Base-by-base conservation (phyloP, 352 stramenopile species). In the Pythium aristosporum region DNA sequence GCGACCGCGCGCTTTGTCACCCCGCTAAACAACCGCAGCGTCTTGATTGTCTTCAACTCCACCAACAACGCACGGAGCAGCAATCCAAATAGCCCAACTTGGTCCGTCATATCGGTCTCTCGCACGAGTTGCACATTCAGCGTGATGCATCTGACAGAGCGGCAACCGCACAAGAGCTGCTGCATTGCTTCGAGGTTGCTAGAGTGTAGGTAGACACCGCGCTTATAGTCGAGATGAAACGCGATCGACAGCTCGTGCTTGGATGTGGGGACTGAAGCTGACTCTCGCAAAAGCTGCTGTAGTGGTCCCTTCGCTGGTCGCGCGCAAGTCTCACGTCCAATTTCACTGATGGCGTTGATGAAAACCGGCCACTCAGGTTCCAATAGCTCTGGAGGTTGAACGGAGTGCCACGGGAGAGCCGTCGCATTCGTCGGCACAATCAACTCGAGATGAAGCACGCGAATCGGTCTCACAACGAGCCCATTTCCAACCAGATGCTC, bases 371-470 rank as follows among this genome's bases (percentile, higher is more conserved):
- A 53, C 5, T 53, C 6, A n/a, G 5, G 25, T 25, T 25, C 43
- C 16, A 10, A 1, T n/a, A 52, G 12, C 2, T 52, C 10, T 4
- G 21, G 46, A 39, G 3, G 34, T 2, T 39, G 4, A 39, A 15
- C 25, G 25, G 25, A 13, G 34, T 39, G 34, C 8, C 11, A 39
- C 21, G 46, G 21, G 21, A 30, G 20, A 12, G 12, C 20, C 12
- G 30, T 57, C 18, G 50, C 6, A n/a, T 47, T 58, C 20, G n/a
- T n/a, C 34, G 51, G 51, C 30, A 58, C 32, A 8, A 32, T 47
- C n/a, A 58, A 25, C 51, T 58, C 51, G n/a, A 58, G 34, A 21
- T 34, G 51, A 3, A 58, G 34, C 21, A 16, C 8, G n/a, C 51
- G 51, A 13, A 48, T 53, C 47, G 47, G 12, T 13, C 47, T 23